Conservation (phyloP, 805 yeast species). For the Cyberlindnera mrakii region DNA sequence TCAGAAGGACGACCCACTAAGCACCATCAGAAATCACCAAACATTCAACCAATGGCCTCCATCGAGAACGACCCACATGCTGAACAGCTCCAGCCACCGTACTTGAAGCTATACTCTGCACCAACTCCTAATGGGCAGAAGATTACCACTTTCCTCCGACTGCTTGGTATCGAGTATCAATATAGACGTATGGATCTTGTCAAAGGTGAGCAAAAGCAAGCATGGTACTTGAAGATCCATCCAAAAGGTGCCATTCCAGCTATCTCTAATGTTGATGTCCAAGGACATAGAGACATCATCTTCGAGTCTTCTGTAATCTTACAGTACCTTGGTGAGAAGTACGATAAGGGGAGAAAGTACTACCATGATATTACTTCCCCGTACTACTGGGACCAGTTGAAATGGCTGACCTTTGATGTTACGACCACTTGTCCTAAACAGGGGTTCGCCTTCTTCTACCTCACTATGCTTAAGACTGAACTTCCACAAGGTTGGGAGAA, state of each 20-base stretch:
- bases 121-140: constrained; percentile 36
- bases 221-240: constrained; percentile 47
- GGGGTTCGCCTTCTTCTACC: constrained; percentile 43
- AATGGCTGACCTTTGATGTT: constrained; percentile 48
- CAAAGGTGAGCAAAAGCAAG: constrained; percentile 41
- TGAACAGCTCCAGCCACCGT: constrained; percentile 28
- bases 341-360: constrained; percentile 43
- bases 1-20: too few species aligned
- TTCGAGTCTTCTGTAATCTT: constrained; percentile 57
- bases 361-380: constrained; percentile 29
- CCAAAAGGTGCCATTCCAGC: constrained; percentile 61
- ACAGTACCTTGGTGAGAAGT: constrained; percentile 49
- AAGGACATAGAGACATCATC: constrained; percentile 37
- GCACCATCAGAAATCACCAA: too few species aligned
- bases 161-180: constrained; percentile 24
- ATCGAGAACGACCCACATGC: constrained; percentile 13
- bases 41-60: background rate
- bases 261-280: constrained; percentile 26
- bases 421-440: constrained; percentile 53
- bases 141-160: constrained; percentile 28
- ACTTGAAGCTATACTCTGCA: constrained; percentile 33
- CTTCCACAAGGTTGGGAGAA: constrained; percentile 45
- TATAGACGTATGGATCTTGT: constrained; percentile 34
- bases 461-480: constrained; percentile 37
- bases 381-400: constrained; percentile 43